Base-by-base conservation (phyloP, 2,329 filamentous ascomycete species). In the Epichloe sibirici region DNA sequence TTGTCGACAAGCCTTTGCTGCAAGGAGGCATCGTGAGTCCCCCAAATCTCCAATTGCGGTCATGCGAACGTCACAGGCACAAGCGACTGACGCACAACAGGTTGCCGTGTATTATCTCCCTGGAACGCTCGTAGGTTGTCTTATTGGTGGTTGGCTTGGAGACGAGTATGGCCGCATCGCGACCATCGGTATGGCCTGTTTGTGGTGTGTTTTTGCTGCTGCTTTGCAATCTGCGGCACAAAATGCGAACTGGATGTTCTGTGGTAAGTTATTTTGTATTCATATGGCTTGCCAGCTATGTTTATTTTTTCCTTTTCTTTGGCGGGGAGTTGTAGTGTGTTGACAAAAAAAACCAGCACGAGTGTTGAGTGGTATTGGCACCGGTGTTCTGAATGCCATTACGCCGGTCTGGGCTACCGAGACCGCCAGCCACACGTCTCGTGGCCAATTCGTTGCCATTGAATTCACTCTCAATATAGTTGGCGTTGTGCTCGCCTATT, bases 401-500 rank as follows among this genome's bases (percentile, higher is more conserved):
- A 71, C 73, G 6, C 74, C 74, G 4, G 73, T 74, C 1, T 64
- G 74, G 52, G 69, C 76, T 43, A 71, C 72, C 1, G 75, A 78
- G 59, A 69, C 70, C 2, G 74, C 74, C 3, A 64, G 68, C 3
- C 71, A 74, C 5, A 61, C 67, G 28, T 82, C 78, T 2, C 76
- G 85, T 42, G 85, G 85, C 5, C 75, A 81, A 47, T 85, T 86
- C 56, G 79, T 88, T 53, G 81, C 82, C 9, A 81, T 86, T 51
- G 84, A 88, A 59, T 88, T 88, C 56, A 87, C 83, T 0, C 66
- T 87, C 8, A 88, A 88, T 61, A 86, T 87, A 55, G 81, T 86
- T 47, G 83, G 83, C 59, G 81, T 86, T 0, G 78, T 82, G 0
- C 65, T 70, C 3, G 67, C 67, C 3, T 86, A 86, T 57, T 84